Evolutionary conservation across 2,329 filamentous ascomycete genomes (phyloP), one percentile per base, ranked within the genome.

Genomic region (Aureobasidium musti): DNA sequence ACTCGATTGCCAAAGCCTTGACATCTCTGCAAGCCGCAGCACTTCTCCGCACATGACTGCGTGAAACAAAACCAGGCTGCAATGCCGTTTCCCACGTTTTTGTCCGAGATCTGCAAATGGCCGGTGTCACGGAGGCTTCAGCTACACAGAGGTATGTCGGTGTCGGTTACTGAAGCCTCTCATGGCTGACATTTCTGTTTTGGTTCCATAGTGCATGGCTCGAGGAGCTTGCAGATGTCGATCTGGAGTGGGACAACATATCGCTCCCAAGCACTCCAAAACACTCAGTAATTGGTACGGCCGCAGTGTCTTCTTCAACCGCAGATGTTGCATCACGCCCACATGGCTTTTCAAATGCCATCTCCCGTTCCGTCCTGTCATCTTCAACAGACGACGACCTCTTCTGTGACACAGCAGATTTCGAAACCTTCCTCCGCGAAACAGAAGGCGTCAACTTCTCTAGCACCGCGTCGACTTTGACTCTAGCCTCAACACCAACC

Each of bases 311-410:
- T 54, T 35, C 47, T 64, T 37, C 61, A 54, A 43, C 47, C 35
- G 26, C 45, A 64, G 49, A 54, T 17, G n/a, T n/a, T 54, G 57
- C 43, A 49, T 23, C 19, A 33, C 2, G 19, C 13, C n/a, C 30
- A 37, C 41, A 61, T 61, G n/a, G 57, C 28, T 23, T 19, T 8
- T 4, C n/a, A 7, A 26, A 35, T 10, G 43, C 30, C 19, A 11
- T 10, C 10, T 37, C 7, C 5, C 19, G 35, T 10, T 5, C 26
- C 8, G 47, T 7, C 26, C 45, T 37, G 28, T 26, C 35, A 17
- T 54, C 61, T 64, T 35, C 61, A 64, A 64, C 61, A 54, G 37
- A 64, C n/a, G 37, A 35, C 35, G 57, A 61, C 10, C 14, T 41
- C 5, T 56, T 56, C 14, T 10, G 23, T 41, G 53, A 56, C 28